A percentile compares a stretch with the other conserved stretches of the same genome.
Conservation (phyloP, 129 eudicot genomes). For the Rutidosis leptorrhynchoides region DNA sequence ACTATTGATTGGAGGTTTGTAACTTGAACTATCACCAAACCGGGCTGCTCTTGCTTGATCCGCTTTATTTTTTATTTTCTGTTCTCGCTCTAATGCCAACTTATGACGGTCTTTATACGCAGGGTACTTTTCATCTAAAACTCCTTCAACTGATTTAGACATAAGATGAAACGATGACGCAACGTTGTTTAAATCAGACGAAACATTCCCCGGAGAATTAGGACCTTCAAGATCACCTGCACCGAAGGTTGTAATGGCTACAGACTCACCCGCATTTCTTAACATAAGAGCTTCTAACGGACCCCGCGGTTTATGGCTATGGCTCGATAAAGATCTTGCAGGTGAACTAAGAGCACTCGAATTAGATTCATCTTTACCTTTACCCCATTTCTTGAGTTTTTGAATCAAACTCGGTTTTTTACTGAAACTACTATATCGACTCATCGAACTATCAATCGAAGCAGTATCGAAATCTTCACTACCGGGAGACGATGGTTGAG, state of each 20-base stretch:
- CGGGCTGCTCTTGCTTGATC: slow-evolving; percentile 85
- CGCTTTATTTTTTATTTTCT: slow-evolving; percentile 86
- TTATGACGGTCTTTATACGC: slow-evolving; percentile 91
- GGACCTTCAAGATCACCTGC: slow-evolving; percentile 55
- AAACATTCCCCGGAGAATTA: slow-evolving; percentile 41
- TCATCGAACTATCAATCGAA: slow-evolving; percentile 80
- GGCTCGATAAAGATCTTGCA: slow-evolving; percentile 67
- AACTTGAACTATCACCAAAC: slow-evolving; percentile 62
- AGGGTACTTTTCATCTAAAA: slow-evolving; percentile 88
- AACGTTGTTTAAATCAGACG: slow-evolving; percentile 54
- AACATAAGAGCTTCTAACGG: slow-evolving; percentile 87
- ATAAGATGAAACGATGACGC: slow-evolving; percentile 70
- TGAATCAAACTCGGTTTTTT: slow-evolving; percentile 74
- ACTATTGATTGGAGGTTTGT: slow-evolving; percentile 34
- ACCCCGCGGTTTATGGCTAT: slow-evolving; percentile 68
- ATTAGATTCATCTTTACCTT: slow-evolving; percentile 69
- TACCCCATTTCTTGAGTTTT: slow-evolving; percentile 94
- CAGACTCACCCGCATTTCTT: slow-evolving; percentile 81
- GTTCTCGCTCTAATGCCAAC: slow-evolving; percentile 87
- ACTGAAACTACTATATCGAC: slow-evolving; percentile 71
- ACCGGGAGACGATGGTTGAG: slow-evolving; percentile 89
- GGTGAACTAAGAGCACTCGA: slow-evolving; percentile 79
- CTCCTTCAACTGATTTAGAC: slow-evolving; percentile 97
- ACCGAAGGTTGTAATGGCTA: slow-evolving; percentile 86
- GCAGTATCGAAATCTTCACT: slow-evolving; percentile 87